A percentile compares a stretch with the other conserved stretches of the same genome.
Evolutionary conservation across 768 basidiomycete genomes (phyloP).

Genomic region (Steccherinum ochraceum): DNA sequence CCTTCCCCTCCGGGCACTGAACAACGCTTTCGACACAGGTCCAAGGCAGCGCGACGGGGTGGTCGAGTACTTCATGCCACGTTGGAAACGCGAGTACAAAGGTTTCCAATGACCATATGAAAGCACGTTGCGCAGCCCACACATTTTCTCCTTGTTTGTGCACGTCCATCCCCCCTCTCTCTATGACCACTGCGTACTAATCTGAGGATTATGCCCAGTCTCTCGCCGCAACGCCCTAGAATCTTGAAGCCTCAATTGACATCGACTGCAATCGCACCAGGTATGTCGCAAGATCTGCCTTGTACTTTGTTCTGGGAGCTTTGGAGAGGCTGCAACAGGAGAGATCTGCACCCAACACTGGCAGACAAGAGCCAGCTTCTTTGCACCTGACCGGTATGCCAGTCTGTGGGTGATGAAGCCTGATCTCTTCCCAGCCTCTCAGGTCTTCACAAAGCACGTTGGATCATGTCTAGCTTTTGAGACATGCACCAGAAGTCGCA

Average conservation of each 20-base stretch:
- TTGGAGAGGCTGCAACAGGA: background rate
- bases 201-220: conserved; percentile 45
- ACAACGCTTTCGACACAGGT: background rate
- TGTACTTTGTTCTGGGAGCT: background rate
- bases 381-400: background rate
- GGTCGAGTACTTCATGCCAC: conserved; percentile 31
- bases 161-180: conserved; percentile 16
- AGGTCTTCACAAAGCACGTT: background rate
- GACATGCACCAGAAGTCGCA: too few species aligned
- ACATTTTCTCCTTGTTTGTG: conserved; percentile 26
- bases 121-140: conserved; percentile 18
- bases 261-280: conserved; percentile 9
- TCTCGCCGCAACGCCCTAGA: conserved; percentile 53
- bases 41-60: background rate
- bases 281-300: background rate
- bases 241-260: conserved; percentile 33
- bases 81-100: conserved; percentile 59
- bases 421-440: background rate
- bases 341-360: background rate
- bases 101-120: conserved; percentile 24
- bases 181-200: conserved; percentile 9
- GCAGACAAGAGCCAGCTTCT: background rate
- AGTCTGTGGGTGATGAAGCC: background rate
- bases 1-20: background rate
- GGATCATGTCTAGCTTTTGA: background rate